A percentile compares a stretch with the other conserved stretches of the same genome.
These are phyloP conservation scores for Fusarium odoratissimum DNA, from an alignment of 2,329 filamentous ascomycete genomes.

Conservation along the genomic window DNA sequence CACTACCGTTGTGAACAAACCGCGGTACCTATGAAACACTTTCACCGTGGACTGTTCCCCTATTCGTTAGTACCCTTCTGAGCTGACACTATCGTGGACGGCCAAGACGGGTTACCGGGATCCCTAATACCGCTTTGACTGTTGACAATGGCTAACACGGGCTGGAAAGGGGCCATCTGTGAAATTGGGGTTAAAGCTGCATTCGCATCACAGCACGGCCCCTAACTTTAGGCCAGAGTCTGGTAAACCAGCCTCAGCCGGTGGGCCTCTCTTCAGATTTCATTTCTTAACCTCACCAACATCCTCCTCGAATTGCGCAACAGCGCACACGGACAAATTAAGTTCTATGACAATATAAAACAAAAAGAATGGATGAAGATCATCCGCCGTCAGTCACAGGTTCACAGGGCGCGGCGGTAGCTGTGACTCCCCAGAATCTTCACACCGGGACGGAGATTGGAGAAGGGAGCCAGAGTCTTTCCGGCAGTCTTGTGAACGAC, in stretches of 20 bases:
- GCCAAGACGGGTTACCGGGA: rapidly evolving
- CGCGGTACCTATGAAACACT: too few species aligned
- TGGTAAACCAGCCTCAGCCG: background rate
- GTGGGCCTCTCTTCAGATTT: background rate
- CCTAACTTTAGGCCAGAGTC: background rate
- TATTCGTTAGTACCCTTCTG: rapidly evolving
- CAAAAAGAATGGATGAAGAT: background rate
- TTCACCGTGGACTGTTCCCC: rapidly evolving
- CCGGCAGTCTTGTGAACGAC: background rate
- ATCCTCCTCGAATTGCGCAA: rapidly evolving
- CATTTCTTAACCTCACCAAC: background rate
- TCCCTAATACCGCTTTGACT: background rate
- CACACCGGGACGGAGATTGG: background rate
- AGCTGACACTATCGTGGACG: background rate
- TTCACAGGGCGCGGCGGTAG: rapidly evolving
- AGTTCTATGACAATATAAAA: rapidly evolving
- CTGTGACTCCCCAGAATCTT: background rate
- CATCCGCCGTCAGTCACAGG: background rate
- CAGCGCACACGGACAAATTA: too few species aligned
- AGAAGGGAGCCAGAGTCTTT: background rate
- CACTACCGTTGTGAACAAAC: rapidly evolving
- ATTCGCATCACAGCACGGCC: background rate
- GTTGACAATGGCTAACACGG: background rate
- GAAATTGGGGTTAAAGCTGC: too few species aligned
- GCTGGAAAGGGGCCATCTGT: rapidly evolving